phyloP scores from a whole-genome alignment of 31 red algal species.

The Asparagopsis taxiformis region DNA sequence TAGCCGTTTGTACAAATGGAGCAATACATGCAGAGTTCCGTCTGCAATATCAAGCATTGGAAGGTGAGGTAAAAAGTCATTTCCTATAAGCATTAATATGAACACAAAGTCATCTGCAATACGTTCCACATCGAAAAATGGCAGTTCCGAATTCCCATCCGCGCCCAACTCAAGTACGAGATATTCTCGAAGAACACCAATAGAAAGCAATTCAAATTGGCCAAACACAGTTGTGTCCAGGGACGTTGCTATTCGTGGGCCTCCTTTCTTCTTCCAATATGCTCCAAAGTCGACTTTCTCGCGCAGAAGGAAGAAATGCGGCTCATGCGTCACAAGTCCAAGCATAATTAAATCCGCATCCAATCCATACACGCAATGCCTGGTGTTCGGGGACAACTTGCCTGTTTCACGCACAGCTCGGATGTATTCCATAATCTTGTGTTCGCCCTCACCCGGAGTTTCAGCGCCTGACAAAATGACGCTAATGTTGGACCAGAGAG shows the following conservation, averaged over 20 bases:
- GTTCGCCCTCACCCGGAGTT: conserved; percentile 93
- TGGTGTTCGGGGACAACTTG: conserved; percentile 50
- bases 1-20: conserved; percentile 85
- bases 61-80: conserved; percentile 92
- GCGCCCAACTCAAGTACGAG: conserved; percentile 72
- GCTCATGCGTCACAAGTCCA: conserved; percentile 90
- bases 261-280: conserved; percentile 60
- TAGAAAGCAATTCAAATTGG: conserved; percentile 90
- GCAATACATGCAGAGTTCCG: conserved; percentile 80
- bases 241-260: conserved; percentile 50
- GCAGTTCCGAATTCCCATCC: conserved; percentile 28
- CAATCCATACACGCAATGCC: conserved; percentile 90
- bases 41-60: conserved; percentile 88
- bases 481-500: conserved; percentile 57
- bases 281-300: conserved; percentile 85
- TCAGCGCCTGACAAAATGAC: conserved; percentile 90
- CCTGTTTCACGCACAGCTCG: conserved; percentile 58
- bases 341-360: conserved; percentile 98
- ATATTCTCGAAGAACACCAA: conserved; percentile 92
- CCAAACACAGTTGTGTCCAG: conserved; percentile 76
- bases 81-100: conserved; percentile 92
- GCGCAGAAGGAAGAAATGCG: conserved; percentile 88
- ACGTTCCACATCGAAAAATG: conserved; percentile 88
- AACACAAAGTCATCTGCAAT: conserved; percentile 94
- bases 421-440: conserved; percentile 99